Conservation (phyloP, 495 filamentous ascomycete genomes). For the Penicillium desertorum region DNA sequence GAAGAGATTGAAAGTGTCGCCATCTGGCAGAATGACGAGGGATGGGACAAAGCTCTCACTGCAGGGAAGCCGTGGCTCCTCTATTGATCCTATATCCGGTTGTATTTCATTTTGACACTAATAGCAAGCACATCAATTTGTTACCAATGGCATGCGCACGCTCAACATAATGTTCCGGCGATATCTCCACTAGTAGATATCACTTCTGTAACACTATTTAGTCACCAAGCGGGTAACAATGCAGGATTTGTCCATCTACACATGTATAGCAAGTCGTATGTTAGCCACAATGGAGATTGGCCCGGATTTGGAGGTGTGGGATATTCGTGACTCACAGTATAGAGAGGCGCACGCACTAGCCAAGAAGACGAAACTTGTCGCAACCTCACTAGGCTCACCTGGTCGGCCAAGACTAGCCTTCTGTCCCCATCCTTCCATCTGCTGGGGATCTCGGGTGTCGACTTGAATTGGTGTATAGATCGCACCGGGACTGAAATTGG, state of each 20-base stretch:
- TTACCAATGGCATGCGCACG: slow-evolving; percentile 6
- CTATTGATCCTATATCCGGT: slow-evolving; percentile 21
- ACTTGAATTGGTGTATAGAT: slow-evolving; percentile 61
- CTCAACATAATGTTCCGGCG: neutral
- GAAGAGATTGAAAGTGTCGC: slow-evolving; percentile 46
- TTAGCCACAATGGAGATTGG: neutral
- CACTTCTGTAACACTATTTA: slow-evolving; percentile 7
- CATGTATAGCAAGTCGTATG: neutral
- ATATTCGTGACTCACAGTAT: slow-evolving; percentile 40
- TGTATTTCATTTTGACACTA: slow-evolving; percentile 16
- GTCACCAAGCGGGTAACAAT: slow-evolving; percentile 49
- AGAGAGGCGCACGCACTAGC: slow-evolving; percentile 55
- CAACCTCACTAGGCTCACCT: slow-evolving; percentile 62
- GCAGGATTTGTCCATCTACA: slow-evolving; percentile 53
- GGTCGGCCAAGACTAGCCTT: slow-evolving; percentile 49
- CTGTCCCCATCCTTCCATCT: slow-evolving; percentile 50
- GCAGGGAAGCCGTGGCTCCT: slow-evolving; percentile 43
- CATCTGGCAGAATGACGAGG: slow-evolving; percentile 47
- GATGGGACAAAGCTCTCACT: slow-evolving; percentile 45
- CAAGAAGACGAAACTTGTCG: slow-evolving; percentile 61
- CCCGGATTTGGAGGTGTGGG: neutral
- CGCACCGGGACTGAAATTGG: slow-evolving; percentile 45
- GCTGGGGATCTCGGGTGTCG: slow-evolving; percentile 45
- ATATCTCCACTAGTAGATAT: neutral
- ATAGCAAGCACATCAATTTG: slow-evolving; percentile 1